phyloP scores from a whole-genome alignment of 2,329 filamentous ascomycete species.

The Aaosphaeria arxii region DNA sequence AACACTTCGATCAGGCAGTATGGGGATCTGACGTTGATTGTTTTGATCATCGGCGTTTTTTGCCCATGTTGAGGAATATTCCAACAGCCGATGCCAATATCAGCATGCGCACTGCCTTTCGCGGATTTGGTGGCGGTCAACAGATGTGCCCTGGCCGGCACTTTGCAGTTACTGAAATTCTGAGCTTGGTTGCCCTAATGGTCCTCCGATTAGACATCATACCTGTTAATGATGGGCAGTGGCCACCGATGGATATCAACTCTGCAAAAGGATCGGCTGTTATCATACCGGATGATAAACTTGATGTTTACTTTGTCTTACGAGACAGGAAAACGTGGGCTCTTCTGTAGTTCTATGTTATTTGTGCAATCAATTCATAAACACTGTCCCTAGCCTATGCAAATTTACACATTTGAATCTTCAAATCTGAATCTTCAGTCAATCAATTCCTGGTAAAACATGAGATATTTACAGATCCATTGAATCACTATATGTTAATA shows the following conservation, averaged over 20 bases:
- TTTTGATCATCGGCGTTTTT: slow-evolving; percentile 32
- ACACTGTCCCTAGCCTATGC: no score
- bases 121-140: slow-evolving; percentile 26
- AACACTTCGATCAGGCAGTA: slow-evolving; percentile 17
- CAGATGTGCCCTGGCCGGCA: slow-evolving; percentile 31
- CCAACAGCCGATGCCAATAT: slow-evolving; percentile 1
- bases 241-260: slow-evolving; percentile 1
- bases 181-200: slow-evolving; percentile 20
- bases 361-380: no score
- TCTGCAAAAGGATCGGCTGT: slow-evolving; percentile 2
- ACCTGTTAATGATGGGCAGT: not conserved
- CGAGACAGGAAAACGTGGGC: slow-evolving; percentile 1
- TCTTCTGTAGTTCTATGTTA: no score
- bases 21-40: slow-evolving; percentile 25
- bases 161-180: slow-evolving; percentile 28
- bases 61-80: no score
- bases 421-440: no score
- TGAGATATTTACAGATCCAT: no score
- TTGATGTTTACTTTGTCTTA: slow-evolving; percentile 1
- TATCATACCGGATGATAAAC: slow-evolving; percentile 1
- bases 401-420: no score
- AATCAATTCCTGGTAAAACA: no score
- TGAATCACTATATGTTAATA: no score
- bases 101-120: slow-evolving; percentile 15
- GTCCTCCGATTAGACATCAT: slow-evolving; percentile 21